phyloP scores from a whole-genome alignment of 176 grass and related monocot species.

The Canna indica region DNA sequence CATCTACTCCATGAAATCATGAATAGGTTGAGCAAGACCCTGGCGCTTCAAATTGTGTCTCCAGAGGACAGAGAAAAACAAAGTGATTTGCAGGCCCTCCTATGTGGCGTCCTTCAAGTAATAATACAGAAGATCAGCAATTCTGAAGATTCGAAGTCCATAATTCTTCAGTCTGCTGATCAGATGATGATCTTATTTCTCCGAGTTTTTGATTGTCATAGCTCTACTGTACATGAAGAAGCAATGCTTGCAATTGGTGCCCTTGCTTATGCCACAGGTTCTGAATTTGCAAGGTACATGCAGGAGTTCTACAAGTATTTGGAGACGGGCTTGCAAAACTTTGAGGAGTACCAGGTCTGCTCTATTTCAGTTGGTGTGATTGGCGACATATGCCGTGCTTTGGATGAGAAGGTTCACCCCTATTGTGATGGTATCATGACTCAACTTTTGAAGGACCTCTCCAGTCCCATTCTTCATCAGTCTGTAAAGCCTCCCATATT shows the following conservation, averaged over 20 bases:
- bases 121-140: slow-evolving; percentile 79
- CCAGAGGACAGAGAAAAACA: slow-evolving; percentile 64
- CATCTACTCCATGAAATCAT: slow-evolving; percentile 61
- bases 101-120: slow-evolving; percentile 79
- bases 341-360: slow-evolving; percentile 86
- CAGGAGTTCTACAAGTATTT: slow-evolving; percentile 66
- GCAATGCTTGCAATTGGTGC: slow-evolving; percentile 86
- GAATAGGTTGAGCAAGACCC: slow-evolving; percentile 52
- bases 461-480: slow-evolving; percentile 57
- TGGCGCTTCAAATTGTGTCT: slow-evolving; percentile 60
- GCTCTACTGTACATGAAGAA: slow-evolving; percentile 84
- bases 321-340: slow-evolving; percentile 72
- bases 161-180: slow-evolving; percentile 60
- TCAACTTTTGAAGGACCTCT: slow-evolving; percentile 73
- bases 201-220: slow-evolving; percentile 64
- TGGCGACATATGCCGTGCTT: slow-evolving; percentile 65
- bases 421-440: slow-evolving; percentile 81
- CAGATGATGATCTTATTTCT: slow-evolving; percentile 82
- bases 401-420: slow-evolving; percentile 76
- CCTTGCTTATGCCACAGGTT: slow-evolving; percentile 80
- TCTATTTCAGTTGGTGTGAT: slow-evolving; percentile 79
- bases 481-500: slow-evolving; percentile 78
- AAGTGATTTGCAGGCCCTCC: slow-evolving; percentile 68
- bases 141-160: slow-evolving; percentile 44
- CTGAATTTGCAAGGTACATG: slow-evolving; percentile 81